Evolutionary conservation across 2,329 filamentous ascomycete species (phyloP).

Genomic region (Colletotrichum costaricense): DNA sequence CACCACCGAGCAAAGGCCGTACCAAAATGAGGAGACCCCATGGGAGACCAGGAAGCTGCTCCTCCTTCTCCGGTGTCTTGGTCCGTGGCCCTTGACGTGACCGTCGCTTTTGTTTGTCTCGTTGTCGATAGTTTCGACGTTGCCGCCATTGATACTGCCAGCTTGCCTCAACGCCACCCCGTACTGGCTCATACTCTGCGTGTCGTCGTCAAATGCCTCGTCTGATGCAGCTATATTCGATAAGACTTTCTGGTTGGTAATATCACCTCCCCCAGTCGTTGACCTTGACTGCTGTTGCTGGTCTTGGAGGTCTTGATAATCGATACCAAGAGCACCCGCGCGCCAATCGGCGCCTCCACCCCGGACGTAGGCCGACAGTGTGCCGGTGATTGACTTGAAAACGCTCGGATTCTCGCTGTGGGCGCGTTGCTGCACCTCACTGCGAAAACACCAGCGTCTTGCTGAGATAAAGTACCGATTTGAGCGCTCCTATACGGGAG

Average conservation of each 20-base stretch:
- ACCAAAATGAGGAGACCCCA: conserved; percentile 36
- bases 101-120: neutral
- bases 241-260: neutral
- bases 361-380: conserved; percentile 16
- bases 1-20: conserved; percentile 35
- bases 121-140: neutral
- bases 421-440: conserved; percentile 21
- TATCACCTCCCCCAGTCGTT: neutral
- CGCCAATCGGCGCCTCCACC: conserved; percentile 13
- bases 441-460: conserved; percentile 12
- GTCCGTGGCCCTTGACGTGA: neutral
- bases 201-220: neutral
- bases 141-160: neutral
- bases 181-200: neutral
- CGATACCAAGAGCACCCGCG: conserved; percentile 11
- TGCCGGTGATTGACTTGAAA: neutral
- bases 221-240: neutral
- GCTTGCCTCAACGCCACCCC: conserved; percentile 11
- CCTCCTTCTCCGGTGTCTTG: conserved; percentile 33
- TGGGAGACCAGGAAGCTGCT: conserved; percentile 36
- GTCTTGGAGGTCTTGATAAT: neutral
- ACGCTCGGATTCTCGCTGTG: conserved; percentile 8
- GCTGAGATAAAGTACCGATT: neutral
- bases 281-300: neutral
- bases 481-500: neutral